These are phyloP conservation scores for Fusarium sp. DNA, from an alignment of 2,329 filamentous ascomycete genomes.

Conservation along the genomic window DNA sequence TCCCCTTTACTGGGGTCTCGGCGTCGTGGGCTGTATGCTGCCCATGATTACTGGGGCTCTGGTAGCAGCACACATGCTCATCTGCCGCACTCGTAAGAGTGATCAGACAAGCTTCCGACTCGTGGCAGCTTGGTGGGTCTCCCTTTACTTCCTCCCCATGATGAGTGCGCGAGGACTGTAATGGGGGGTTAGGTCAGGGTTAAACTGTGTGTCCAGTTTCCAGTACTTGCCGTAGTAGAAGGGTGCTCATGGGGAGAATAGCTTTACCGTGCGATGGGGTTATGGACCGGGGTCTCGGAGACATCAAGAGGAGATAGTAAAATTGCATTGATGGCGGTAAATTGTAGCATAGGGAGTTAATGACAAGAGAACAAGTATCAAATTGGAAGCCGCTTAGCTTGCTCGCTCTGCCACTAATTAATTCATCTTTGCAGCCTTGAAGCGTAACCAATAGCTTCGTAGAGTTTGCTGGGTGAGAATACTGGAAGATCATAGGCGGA, in stretches of 20 bases:
- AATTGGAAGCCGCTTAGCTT: too few relatives aligned
- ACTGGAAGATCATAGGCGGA: background rate
- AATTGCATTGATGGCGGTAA: background rate
- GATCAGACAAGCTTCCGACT: constrained; percentile 33
- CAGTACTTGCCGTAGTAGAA: background rate
- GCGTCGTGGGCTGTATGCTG: constrained; percentile 3
- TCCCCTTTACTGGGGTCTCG: constrained; percentile 33
- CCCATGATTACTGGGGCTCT: constrained; percentile 5
- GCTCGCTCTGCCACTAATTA: too few relatives aligned
- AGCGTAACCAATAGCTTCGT: too few relatives aligned
- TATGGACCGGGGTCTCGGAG: background rate
- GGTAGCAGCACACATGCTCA: constrained; percentile 34
- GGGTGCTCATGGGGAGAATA: background rate
- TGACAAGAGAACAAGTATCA: background rate
- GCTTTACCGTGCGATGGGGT: background rate
- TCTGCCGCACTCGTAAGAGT: constrained; percentile 13
- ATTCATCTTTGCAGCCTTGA: too few relatives aligned
- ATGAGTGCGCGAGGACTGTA: constrained; percentile 21
- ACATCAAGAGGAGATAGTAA: background rate
- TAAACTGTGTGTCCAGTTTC: too few relatives aligned
- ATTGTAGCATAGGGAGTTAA: background rate
- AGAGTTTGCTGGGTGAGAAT: background rate
- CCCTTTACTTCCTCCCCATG: constrained; percentile 34
- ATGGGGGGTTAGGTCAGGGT: background rate
- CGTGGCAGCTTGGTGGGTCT: constrained; percentile 37